Conservation (phyloP, 2,329 filamentous ascomycete species). For the Aurifilum marmelostoma region DNA sequence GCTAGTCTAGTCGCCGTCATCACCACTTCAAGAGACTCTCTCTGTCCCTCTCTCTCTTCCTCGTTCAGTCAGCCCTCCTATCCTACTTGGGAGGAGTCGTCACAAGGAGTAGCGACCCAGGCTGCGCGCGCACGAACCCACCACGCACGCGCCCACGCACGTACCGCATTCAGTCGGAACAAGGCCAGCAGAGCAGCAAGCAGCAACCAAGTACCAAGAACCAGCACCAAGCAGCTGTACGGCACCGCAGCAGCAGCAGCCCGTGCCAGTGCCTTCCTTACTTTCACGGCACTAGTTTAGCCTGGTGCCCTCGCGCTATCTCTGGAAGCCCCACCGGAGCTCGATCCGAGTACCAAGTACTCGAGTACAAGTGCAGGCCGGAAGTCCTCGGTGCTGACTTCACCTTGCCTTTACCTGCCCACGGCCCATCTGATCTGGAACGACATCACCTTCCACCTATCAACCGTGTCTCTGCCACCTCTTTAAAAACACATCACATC, state of each 20-base stretch:
- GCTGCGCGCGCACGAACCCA: slow-evolving; percentile 7
- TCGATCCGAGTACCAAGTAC: slow-evolving; percentile 29
- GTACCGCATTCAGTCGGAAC: slow-evolving; percentile 1
- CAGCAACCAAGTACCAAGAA: neutral
- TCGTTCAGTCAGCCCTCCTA: neutral
- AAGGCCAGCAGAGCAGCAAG: neutral
- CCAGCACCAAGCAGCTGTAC: slow-evolving; percentile 1
- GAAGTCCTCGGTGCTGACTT: slow-evolving; percentile 12
- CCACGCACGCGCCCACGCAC: slow-evolving; percentile 5
- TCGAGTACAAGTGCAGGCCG: slow-evolving; percentile 12
- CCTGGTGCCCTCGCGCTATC: slow-evolving; percentile 28
- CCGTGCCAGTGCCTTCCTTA: slow-evolving; percentile 23
- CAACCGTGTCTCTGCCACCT: slow-evolving; percentile 2
- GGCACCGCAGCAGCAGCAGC: neutral
- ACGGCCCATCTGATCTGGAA: slow-evolving; percentile 13
- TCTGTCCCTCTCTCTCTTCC: neutral
- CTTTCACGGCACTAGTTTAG: slow-evolving; percentile 30
- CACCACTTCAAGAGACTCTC: neutral
- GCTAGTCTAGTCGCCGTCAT: slow-evolving; percentile 19
- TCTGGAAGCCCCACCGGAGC: slow-evolving; percentile 26
- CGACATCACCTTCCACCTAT: slow-evolving; percentile 7
- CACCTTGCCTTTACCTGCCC: slow-evolving; percentile 7
- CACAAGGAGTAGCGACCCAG: slow-evolving; percentile 6
- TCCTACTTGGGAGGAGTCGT: neutral
- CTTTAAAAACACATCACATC: slow-evolving; percentile 9